Base-by-base conservation (phyloP, 306 rosid species). In the Phaseolus lunatus region DNA sequence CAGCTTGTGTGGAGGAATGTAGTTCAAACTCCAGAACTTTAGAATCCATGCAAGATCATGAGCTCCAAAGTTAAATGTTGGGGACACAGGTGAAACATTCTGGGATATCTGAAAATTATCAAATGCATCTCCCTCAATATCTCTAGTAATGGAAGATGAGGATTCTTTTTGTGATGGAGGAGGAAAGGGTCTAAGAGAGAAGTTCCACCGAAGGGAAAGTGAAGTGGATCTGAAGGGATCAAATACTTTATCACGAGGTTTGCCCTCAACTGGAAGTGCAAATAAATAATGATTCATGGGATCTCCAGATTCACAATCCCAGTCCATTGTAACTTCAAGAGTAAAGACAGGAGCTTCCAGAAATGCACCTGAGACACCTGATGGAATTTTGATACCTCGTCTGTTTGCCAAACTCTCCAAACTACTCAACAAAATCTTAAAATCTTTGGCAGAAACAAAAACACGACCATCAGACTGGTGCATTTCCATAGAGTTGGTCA, bases 201-300 rank as follows among this genome's bases (percentile, higher is more conserved):
- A 86, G 75, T 86, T 91, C 97, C 96, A 96, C 79, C 93, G 88
- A n/a, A 96, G 96, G 29, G 98, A 92, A 65, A 91, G 85, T 70
- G 98, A 87, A 64, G 99, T 92, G 31, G 99, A 96, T 86, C 98
- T 87, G 83, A 91, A 96, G 64, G 97, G 99, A 81, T 96, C 98
- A 84, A 81, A 96, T 49, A 92, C 88, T 84, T 65, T 87, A 68
- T 92, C 96, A 31, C 94, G 98, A 67, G 91, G 84, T 79, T 80
- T 69, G 67, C 97, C 94, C 88, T 96, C 99, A 80, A 58, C 63
- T 3, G 99, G 99, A 85, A 92, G 87, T 49, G 94, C 93, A 86
- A 88, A 90, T 78, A 96, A 82, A 90, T 88, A 96, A 85, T 96
- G 99, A 87, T 93, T 84, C 90, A 93, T 82, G 44, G 98, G 93